Evolutionary conservation across 2,329 filamentous ascomycete genomes (phyloP).

Genomic region (Nemania bipapillata): DNA sequence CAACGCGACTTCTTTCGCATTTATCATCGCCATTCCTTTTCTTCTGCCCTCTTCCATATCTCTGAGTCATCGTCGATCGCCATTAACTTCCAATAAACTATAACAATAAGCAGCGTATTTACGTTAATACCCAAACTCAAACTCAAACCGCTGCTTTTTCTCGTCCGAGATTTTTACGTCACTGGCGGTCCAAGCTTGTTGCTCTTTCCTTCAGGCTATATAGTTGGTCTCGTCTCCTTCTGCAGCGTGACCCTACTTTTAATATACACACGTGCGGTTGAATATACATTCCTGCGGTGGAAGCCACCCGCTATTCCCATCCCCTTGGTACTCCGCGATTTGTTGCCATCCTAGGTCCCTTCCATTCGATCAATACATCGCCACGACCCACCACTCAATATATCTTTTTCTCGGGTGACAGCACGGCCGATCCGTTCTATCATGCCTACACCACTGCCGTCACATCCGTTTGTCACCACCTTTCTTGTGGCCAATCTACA

Average conservation of each 20-base stretch:
- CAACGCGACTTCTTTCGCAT: neutral
- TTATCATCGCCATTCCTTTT: too few relatives aligned
- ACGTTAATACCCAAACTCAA: neutral
- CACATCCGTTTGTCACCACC: slow-evolving; percentile 57
- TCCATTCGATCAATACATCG: slow-evolving; percentile 13
- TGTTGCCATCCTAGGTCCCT: neutral
- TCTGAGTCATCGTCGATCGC: neutral
- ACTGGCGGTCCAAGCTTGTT: neutral
- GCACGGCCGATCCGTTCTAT: slow-evolving; percentile 21
- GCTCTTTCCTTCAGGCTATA: slow-evolving; percentile 34
- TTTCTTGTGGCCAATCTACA: slow-evolving; percentile 80
- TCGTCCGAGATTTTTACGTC: slow-evolving; percentile 14
- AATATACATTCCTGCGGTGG: slow-evolving; percentile 20
- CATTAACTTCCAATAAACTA: neutral
- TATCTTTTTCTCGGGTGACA: slow-evolving; percentile 16
- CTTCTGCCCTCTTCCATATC: neutral
- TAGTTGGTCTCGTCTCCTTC: slow-evolving; percentile 16
- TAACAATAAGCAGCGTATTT: neutral
- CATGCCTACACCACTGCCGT: slow-evolving; percentile 45
- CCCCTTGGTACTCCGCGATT: slow-evolving; percentile 2
- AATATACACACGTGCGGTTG: slow-evolving; percentile 30
- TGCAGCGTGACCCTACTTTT: slow-evolving; percentile 28
- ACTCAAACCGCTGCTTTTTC: neutral
- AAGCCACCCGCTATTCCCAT: slow-evolving; percentile 12
- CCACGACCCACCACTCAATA: slow-evolving; percentile 28